These are phyloP conservation scores for Xerocomus brunneocitrinus DNA, from an alignment of 768 basidiomycete genomes.

Conservation along the genomic window DNA sequence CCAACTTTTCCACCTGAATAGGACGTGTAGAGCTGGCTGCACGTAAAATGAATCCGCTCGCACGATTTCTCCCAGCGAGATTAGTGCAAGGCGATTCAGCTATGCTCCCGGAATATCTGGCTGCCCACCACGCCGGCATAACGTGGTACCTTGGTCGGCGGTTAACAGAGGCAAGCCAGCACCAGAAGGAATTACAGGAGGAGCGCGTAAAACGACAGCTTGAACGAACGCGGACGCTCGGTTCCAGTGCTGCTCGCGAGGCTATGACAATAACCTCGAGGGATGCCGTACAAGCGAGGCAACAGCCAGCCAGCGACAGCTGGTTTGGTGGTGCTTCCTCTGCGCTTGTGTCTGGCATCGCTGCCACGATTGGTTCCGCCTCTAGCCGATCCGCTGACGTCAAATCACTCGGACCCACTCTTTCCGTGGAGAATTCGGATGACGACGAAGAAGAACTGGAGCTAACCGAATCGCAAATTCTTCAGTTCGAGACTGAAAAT, in stretches of 20 bases:
- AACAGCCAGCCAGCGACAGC: conserved; percentile 35
- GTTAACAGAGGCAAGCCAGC: conserved; percentile 73
- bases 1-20: conserved; percentile 29
- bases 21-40: conserved; percentile 66
- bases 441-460: conserved; percentile 79
- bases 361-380: conserved; percentile 54
- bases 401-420: conserved; percentile 26
- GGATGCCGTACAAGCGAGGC: conserved; percentile 19
- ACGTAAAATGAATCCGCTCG: conserved; percentile 58
- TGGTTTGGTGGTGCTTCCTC: conserved; percentile 62
- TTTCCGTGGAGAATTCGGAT: conserved; percentile 41
- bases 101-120: conserved; percentile 55
- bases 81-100: conserved; percentile 56
- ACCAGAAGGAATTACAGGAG: conserved; percentile 87
- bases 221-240: conserved; percentile 79
- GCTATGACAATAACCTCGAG: conserved; percentile 42
- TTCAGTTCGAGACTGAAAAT: conserved; percentile 92
- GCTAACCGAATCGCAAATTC: conserved; percentile 81
- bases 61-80: conserved; percentile 67
- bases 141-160: conserved; percentile 87
- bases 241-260: conserved; percentile 71
- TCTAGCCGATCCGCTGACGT: conserved; percentile 29
- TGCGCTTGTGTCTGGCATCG: conserved; percentile 50
- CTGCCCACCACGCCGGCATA: conserved; percentile 91
- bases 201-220: conserved; percentile 85